These are phyloP conservation scores for Gigaspora rosea DNA, from an alignment of 192 early-diverging fungal species.

Conservation along the genomic window DNA sequence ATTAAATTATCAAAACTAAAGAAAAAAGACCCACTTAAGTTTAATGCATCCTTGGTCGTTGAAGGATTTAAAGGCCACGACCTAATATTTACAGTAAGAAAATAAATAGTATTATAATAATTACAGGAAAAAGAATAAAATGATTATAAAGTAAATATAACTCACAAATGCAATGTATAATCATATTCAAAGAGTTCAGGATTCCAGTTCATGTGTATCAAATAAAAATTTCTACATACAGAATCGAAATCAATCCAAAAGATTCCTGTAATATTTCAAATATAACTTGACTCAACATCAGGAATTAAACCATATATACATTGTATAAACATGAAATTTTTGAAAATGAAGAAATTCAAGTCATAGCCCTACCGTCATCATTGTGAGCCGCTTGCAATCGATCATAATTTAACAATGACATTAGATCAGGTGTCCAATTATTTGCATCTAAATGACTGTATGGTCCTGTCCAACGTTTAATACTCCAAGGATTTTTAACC, in stretches of 20 bases:
- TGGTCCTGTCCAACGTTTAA: constrained; percentile 80
- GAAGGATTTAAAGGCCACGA: constrained; percentile 37
- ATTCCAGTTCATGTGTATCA: constrained; percentile 92
- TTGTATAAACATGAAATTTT: not conserved
- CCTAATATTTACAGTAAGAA: constrained; percentile 9
- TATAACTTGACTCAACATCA: not conserved
- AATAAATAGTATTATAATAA: too few species aligned
- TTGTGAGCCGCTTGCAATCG: constrained; percentile 59
- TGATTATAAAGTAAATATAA: constrained; percentile 2
- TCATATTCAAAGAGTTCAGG: constrained; percentile 70
- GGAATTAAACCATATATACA: not conserved
- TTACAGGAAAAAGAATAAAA: not conserved
- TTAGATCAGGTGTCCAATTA: constrained; percentile 74
- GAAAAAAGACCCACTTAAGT: constrained; percentile 35
- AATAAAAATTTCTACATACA: constrained; percentile 75
- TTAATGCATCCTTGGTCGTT: constrained; percentile 35
- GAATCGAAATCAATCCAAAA: constrained; percentile 93
- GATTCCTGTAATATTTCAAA: constrained; percentile 43
- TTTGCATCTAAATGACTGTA: constrained; percentile 65
- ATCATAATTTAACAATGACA: constrained; percentile 69
- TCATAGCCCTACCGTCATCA: constrained; percentile 68
- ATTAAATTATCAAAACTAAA: not conserved
- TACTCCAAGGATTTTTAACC: constrained; percentile 93
- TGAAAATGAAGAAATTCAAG: not conserved
- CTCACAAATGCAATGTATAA: constrained; percentile 74